phyloP scores from a whole-genome alignment of 352 stramenopile species.

The Hyaloperonospora arabidopsidis region DNA sequence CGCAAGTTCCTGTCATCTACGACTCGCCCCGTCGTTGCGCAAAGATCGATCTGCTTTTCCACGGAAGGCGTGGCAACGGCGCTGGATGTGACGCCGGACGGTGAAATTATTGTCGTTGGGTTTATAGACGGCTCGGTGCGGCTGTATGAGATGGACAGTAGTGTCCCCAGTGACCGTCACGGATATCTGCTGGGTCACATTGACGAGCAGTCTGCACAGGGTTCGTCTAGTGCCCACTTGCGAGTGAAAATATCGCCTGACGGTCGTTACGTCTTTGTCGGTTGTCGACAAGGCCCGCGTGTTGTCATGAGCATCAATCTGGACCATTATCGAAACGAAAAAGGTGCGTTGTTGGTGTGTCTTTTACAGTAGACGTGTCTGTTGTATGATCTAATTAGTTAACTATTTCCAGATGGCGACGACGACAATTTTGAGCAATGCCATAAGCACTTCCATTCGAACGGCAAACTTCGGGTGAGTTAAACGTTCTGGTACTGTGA shows the following conservation, averaged over 20 bases:
- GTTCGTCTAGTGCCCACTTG: constrained; percentile 41
- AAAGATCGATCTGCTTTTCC: constrained; percentile 77
- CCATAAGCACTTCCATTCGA: constrained; percentile 63
- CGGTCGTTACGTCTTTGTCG: constrained; percentile 76
- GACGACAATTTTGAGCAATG: constrained; percentile 77
- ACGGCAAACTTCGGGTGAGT: constrained; percentile 50
- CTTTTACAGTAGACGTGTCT: not conserved
- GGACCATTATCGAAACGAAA: constrained; percentile 72
- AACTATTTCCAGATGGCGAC: constrained; percentile 46
- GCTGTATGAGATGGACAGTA: constrained; percentile 83
- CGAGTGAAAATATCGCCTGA: constrained; percentile 74
- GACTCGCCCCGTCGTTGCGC: constrained; percentile 31
- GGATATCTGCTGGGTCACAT: constrained; percentile 75
- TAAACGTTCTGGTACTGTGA: not conserved
- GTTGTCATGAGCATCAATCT: constrained; percentile 80
- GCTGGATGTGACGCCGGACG: constrained; percentile 66
- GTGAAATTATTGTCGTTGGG: constrained; percentile 74
- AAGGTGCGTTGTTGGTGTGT: constrained; percentile 40
- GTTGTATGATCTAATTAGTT: constrained; percentile 2
- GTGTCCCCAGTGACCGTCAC: constrained; percentile 67
- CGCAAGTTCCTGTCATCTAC: constrained; percentile 40
- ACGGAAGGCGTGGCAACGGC: constrained; percentile 66
- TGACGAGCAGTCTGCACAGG: constrained; percentile 61
- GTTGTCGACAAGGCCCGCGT: constrained; percentile 52
- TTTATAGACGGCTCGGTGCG: constrained; percentile 74